phyloP scores from a whole-genome alignment of 768 basidiomycete species.

The Macrolepiota albuminosa region DNA sequence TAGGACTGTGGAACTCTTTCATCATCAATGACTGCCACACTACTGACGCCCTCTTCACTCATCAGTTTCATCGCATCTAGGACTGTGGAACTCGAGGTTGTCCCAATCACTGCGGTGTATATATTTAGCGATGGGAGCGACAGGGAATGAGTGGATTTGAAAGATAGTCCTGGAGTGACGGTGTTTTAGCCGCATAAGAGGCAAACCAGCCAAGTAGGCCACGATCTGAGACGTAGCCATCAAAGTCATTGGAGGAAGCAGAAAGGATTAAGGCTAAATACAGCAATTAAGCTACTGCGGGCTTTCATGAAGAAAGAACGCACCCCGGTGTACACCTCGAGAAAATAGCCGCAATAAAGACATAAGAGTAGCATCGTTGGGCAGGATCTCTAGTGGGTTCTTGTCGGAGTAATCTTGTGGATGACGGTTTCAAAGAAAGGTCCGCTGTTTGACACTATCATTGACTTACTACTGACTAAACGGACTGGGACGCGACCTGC shows the following conservation, averaged over 20 bases:
- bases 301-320: constrained; percentile 9
- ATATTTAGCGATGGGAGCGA: constrained; percentile 64
- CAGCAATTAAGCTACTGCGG: not conserved
- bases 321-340: constrained; percentile 69
- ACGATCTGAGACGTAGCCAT: constrained; percentile 76
- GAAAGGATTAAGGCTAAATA: constrained; percentile 52
- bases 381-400: constrained; percentile 65
- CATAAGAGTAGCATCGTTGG: constrained; percentile 58
- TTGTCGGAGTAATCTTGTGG: constrained; percentile 75
- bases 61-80: constrained; percentile 81
- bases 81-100: constrained; percentile 55
- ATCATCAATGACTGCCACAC: constrained; percentile 71
- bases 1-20: constrained; percentile 60
- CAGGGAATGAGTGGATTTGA: constrained; percentile 52
- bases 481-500: constrained; percentile 69
- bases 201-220: constrained; percentile 68
- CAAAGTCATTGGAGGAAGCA: constrained; percentile 37
- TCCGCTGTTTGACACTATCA: not conserved
- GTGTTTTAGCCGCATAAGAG: constrained; percentile 42
- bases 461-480: constrained; percentile 68
- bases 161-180: constrained; percentile 41
- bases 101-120: constrained; percentile 57
- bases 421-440: constrained; percentile 4
- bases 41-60: constrained; percentile 84
- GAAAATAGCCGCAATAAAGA: constrained; percentile 64